Base-by-base conservation (phyloP, 768 basidiomycete species). In the Macrolepiota dolichaula region DNA sequence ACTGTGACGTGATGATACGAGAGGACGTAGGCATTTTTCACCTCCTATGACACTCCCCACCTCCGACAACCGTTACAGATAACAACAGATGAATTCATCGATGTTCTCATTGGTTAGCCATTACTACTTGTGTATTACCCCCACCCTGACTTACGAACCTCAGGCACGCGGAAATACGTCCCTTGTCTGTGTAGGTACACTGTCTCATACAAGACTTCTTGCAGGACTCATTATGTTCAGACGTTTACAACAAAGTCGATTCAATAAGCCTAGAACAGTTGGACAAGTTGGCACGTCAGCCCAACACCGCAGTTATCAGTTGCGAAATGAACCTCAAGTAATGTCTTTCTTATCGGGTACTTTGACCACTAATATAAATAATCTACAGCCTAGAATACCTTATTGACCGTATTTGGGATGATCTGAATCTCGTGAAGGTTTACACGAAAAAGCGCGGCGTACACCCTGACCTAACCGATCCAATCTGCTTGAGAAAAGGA, bases 381-480 rank as follows among this genome's bases (percentile, higher is more conserved):
- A 53, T 40, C 22, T 54, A 32, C 54, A 92, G 91, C 71, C 74
- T 92, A 57, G 81, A 85, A 68, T 85, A 91, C 68, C 79, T 92
- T 38, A 83, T 91, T 58, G 88, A 89, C 63, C 82, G 85, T 22
- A 86, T 92, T 63, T 92, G 89, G 89, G 88, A 87, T 29, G 85
- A 90, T 61, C 81, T 94, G n/a, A 77, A 81, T 55, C 81, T 93
- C 6, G 89, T 90, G 57, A 96, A 95, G 69, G 86, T 99, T 49
- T 99, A 98, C 74, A 99, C 97, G 2, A 99, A 99, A 76, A 96
- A 96, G 72, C 83, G 97, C 47, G 97, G 96, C n/a, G 91, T 82
- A 32, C 91, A 91, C 65, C 96, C 97, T 2, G 97, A 98, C 72
- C 74, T 99, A 12, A 74, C 80, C 1, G 97, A 99, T 73, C 97